Conservation (phyloP, 495 filamentous ascomycete genomes). For the Aspergillus campestris region DNA sequence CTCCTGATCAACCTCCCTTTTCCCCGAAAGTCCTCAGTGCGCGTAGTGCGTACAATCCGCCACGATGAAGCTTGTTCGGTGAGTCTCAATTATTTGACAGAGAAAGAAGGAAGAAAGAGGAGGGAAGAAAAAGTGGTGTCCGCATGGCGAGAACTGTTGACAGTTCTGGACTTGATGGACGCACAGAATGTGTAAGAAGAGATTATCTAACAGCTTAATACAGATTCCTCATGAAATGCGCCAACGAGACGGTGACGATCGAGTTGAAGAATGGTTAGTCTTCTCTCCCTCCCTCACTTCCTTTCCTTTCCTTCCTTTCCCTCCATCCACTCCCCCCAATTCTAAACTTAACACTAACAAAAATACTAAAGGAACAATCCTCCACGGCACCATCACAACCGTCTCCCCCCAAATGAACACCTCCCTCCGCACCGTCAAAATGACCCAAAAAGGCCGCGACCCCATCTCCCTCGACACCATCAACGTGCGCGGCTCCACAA, state of each 20-base stretch:
- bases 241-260: conserved; percentile 94
- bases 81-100: conserved; percentile 29
- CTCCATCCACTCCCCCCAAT: background rate
- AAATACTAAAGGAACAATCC: conserved; percentile 64
- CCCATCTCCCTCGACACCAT: conserved; percentile 86
- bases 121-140: no score
- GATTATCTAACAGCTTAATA: conserved; percentile 10
- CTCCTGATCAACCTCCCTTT: background rate
- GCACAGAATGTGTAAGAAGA: conserved; percentile 3
- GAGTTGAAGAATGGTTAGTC: conserved; percentile 90
- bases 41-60: background rate
- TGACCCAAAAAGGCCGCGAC: conserved; percentile 82
- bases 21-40: background rate
- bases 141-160: background rate
- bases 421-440: conserved; percentile 84
- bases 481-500: conserved; percentile 88
- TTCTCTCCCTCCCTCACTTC: background rate
- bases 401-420: conserved; percentile 98
- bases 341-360: background rate
- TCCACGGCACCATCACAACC: conserved; percentile 90
- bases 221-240: conserved; percentile 98
- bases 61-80: conserved; percentile 99
- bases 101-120: background rate
- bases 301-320: background rate
- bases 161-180: conserved; percentile 1